Evolutionary conservation across 1,284 basidiomycete species (phyloP), one percentile per base, ranked within the genome.

Genomic region (Pyrrhoderma lamaoense): DNA sequence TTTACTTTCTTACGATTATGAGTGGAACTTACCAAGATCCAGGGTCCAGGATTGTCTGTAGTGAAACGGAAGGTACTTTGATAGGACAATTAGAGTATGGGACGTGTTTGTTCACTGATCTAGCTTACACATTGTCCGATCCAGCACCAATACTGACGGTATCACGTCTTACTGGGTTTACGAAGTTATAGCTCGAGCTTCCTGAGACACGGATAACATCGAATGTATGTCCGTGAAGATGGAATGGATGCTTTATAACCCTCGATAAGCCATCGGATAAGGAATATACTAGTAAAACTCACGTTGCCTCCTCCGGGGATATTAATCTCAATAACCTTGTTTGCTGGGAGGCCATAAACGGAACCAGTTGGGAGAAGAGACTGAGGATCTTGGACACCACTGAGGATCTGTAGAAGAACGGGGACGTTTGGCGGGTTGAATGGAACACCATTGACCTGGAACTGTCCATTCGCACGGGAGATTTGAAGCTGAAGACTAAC

Each of bases 321-420:
- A 2, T 63, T 61, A 13, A 79, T 54, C 54, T 79, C 76, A 18
- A 78, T 67, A 13, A 67, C 67, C 47, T 72, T 71, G 53, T 76
- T 73, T 8, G 57, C 60, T 1, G 71, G 72, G n/a, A 80, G 59
- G 18, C 62, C 61, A 52, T 73, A 75, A 2, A 79, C 66, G 21
- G 65, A 70, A 8, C 70, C 74, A 2, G 52, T 47, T 1, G 76
- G 75, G 21, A 77, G 65, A 21, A 79, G 63, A n/a, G 71, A 64
- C 11, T 65, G 59, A 14, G 73, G 68, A 36, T 67, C 64, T 42
- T 61, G 61, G 5, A 70, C 64, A 3, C 77, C 76, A 48, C 72
- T 76, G 34, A 79, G 59, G 42, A 80, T 72, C 53, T 79, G 77
- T 27, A 80, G 66, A 31, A 79, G 65, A 0, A 76, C 70, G 0